Percentiles rank a stretch among this genome's conserved stretches.
phyloP scores from a whole-genome alignment of 2,329 filamentous ascomycete genomes.

The Cladosporium sp. region DNA sequence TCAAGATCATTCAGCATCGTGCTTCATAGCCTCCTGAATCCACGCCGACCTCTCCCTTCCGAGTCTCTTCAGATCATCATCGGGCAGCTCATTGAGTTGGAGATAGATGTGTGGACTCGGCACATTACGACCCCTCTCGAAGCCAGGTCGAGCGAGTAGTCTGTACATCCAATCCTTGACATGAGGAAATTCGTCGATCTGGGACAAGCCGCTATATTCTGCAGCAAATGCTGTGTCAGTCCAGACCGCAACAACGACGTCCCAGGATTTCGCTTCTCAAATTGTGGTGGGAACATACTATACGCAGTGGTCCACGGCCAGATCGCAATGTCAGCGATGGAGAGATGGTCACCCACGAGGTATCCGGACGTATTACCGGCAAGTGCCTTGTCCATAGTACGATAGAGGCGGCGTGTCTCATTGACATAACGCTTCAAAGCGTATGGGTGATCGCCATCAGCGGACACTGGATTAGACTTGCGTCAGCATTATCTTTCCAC shows the following conservation, averaged over 20 bases:
- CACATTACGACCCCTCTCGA: constrained; percentile 72
- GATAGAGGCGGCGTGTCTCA: constrained; percentile 78
- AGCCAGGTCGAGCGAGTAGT: constrained; percentile 63
- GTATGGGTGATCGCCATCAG: constrained; percentile 77
- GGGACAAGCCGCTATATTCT: neutral
- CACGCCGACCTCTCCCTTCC: neutral
- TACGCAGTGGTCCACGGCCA: constrained; percentile 69
- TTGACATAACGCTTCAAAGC: constrained; percentile 77
- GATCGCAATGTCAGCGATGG: constrained; percentile 72
- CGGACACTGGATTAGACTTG: constrained; percentile 49
- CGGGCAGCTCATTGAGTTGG: neutral
- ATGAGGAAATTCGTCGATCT: constrained; percentile 70
- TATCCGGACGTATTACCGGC: constrained; percentile 46
- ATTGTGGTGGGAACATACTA: neutral
- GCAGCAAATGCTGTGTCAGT: constrained; percentile 35
- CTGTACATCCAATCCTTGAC: constrained; percentile 73
- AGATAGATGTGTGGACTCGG: constrained; percentile 37
- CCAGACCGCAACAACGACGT: constrained; percentile 47
- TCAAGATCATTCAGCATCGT: neutral
- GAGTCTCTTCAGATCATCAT: neutral
- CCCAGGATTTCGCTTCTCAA: constrained; percentile 30
- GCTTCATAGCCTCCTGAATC: neutral
- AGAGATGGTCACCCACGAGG: constrained; percentile 61
- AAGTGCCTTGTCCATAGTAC: constrained; percentile 70
- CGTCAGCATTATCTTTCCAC: constrained; percentile 11